phyloP scores from a whole-genome alignment of 768 basidiomycete species.

The Rhizopogon vulgaris region DNA sequence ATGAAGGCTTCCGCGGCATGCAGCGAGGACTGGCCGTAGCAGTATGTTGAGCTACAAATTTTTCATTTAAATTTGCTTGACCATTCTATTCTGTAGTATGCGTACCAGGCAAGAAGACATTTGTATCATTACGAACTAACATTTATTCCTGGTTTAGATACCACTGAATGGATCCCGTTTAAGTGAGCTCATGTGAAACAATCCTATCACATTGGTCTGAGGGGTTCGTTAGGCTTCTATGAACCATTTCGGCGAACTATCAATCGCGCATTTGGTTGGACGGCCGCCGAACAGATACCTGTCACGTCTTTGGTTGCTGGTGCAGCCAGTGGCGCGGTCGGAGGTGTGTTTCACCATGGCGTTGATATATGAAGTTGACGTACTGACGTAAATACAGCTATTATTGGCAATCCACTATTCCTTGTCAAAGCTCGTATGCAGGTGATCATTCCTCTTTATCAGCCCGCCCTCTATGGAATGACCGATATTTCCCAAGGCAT shows the following conservation, averaged over 20 bases:
- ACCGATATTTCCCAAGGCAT: conserved; percentile 51
- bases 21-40: conserved; percentile 91
- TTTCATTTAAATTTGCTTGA: conserved; percentile 1
- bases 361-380: neutral
- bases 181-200: conserved; percentile 36
- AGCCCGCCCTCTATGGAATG: neutral
- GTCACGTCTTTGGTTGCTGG: conserved; percentile 81
- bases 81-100: conserved; percentile 50
- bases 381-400: conserved; percentile 34
- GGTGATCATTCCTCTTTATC: conserved; percentile 28
- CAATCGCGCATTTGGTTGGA: conserved; percentile 64
- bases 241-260: conserved; percentile 77
- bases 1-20: conserved; percentile 87
- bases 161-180: conserved; percentile 88
- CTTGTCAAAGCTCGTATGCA: conserved; percentile 98
- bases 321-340: conserved; percentile 84
- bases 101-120: conserved; percentile 67
- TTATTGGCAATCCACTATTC: conserved; percentile 86
- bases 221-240: conserved; percentile 70
- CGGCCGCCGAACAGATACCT: conserved; percentile 59
- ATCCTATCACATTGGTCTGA: conserved; percentile 12
- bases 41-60: conserved; percentile 38
- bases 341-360: conserved; percentile 46
- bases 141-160: conserved; percentile 43
- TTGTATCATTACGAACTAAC: neutral